Base-by-base conservation (phyloP, 2,329 filamentous ascomycete genomes). In the Thelonectria blattea region DNA sequence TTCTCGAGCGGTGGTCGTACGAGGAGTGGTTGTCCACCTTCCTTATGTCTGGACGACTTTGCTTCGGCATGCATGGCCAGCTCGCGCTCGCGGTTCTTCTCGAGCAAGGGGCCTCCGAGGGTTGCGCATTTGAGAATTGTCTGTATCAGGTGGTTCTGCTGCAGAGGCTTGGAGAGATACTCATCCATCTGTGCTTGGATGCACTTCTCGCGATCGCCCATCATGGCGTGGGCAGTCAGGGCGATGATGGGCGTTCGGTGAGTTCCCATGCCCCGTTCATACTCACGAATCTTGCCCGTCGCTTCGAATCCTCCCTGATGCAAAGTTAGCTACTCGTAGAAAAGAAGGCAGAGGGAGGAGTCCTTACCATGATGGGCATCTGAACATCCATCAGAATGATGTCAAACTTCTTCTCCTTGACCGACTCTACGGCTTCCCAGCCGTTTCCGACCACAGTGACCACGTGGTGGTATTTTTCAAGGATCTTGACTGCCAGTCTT, bases 171-270 rank as follows among this genome's bases (percentile, higher is more conserved):
- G 17, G 94, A 97, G 43, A 99, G 82, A 74, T 99, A 99, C 76
- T 99, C 95, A 75, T 99, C 95, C 95, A 99, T 99, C 80, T 98
- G 93, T 10, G 94, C 95, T 75, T 97, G 92, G 63, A 99, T 96
- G 76, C 95, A 99, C 81, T 96, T 97, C 76, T 99, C 95, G 51
- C 95, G 88, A 73, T 99, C 95, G 66, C 95, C 95, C 81, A 98
- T 89, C 95, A 99, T 99, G 69, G 95, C 95, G 78, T 99, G 95
- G 1, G 95, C 95, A 12, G 95, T 99, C 46, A 99, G 85, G 2
- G 95, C 95, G 71, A 99, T 97, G 72, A 99, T 97, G 14, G 95
- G 95, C 11, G 94, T 97, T 53, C 94, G 87, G 59, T 91, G 88
- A 34, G 92, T 85, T 56, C 89, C 89, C 68, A 92, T 86, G 65